Percentiles rank a stretch among this genome's conserved stretches.
phyloP scores from a whole-genome alignment of 805 yeast species.

The Monosporozyma unispora region DNA sequence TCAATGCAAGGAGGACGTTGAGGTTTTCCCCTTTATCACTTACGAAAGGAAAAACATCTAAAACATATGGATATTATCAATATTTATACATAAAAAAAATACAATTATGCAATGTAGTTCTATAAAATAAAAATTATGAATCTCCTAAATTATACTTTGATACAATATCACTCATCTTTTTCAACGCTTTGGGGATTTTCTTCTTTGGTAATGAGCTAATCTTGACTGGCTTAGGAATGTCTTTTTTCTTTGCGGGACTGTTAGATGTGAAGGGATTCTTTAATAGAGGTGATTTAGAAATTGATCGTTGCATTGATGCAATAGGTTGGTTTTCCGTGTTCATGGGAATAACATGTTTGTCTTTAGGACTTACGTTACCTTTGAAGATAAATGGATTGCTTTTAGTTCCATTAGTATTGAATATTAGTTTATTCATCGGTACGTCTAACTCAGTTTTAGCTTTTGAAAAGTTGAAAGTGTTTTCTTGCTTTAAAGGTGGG shows the following conservation, averaged over 20 bases:
- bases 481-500: neutral
- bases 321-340: neutral
- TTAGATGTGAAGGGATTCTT: neutral
- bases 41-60: neutral
- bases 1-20: neutral
- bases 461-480: neutral
- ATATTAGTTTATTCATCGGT: neutral
- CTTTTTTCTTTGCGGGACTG: neutral
- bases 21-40: neutral
- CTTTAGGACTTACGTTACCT: neutral
- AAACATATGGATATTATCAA: neutral
- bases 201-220: neutral
- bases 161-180: conserved; percentile 21
- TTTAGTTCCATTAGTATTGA: neutral
- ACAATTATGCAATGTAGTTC: neutral
- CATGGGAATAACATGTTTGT: neutral
- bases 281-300: neutral
- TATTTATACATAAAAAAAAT: neutral
- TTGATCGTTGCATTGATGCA: neutral
- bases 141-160: conserved; percentile 19
- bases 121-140: neutral
- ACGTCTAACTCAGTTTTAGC: neutral
- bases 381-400: neutral
- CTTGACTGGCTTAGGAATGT: neutral
- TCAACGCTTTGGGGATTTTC: conserved; percentile 21